Base-by-base conservation (phyloP, 371 early-diverging fungal genomes). In the Syncephalastrum racemosum region DNA sequence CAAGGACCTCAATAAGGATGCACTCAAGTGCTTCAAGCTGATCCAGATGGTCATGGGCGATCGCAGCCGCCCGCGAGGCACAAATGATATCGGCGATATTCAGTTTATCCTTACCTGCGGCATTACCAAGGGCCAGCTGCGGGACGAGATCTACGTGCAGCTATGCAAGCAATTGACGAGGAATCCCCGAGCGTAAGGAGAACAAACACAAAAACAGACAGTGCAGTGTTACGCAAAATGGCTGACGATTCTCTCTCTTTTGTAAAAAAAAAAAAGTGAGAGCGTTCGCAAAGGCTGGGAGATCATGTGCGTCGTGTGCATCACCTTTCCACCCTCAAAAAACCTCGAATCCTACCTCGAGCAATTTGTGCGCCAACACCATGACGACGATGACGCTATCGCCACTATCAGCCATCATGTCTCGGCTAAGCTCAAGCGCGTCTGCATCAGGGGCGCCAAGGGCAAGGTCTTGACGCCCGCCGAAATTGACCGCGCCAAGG, bases 131-230 rank as follows among this genome's bases (percentile, higher is more conserved):
- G 91, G 88, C 15, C 87, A 84, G 41, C 74, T 98, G 63, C 82
- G 96, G 14, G 96, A 97, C 65, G 98, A 97, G 72, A 90, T 96
- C 46, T 95, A 91, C 64, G 94, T 94, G 10, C 97, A 97, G 73
- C 65, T 94, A 18, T 92, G 92, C 76, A 96, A 95, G 73, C 96
- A 96, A 63, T 62, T 95, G 53, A 88, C 88, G 3, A 75, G 85
- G 43, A 95, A 97, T 61, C 94, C 95, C 4, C 85, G 77, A 59
- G 66, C 62, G 90, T 89, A 74, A 51, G 75, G 62, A 15, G 13
- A 5, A 25, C 4, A 25, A 25, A 31, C n/a, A n/a, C n/a, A 7
- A 31, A 31, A 5, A 31, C 6, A 31, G 36, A 31, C 36, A 31
- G 12, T 12, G 12, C 0, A 31, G 36, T 4, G 36, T 31, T 31